These are phyloP conservation scores for Cardamine resedifolia DNA, from an alignment of 345 rosid genomes.

Conservation along the genomic window DNA sequence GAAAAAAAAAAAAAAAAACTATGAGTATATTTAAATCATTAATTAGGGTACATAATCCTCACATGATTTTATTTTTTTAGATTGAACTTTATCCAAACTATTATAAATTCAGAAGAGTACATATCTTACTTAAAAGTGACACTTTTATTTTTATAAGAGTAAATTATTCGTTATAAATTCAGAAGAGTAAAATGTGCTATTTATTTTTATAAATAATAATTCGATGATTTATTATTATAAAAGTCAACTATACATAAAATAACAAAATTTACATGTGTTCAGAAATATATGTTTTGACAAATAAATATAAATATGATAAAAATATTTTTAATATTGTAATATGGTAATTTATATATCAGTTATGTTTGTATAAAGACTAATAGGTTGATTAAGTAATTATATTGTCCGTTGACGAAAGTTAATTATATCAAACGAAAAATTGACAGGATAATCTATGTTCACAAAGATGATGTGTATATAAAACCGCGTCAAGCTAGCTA, in stretches of 20 bases:
- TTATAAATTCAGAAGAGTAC: too few relatives aligned
- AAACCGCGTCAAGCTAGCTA: background rate
- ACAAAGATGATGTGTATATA: slow-evolving; percentile 13
- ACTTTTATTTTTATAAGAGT: too few relatives aligned
- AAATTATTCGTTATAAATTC: too few relatives aligned
- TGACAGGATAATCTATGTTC: background rate
- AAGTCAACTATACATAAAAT: background rate
- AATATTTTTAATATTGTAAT: background rate
- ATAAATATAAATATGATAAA: background rate
- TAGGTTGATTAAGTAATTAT: background rate
- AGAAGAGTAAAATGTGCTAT: too few relatives aligned
- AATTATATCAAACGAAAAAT: background rate
- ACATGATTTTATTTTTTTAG: too few relatives aligned
- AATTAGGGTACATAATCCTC: too few relatives aligned
- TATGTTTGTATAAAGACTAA: background rate
- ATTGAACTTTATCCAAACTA: too few relatives aligned
- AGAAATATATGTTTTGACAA: background rate
- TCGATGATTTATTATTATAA: background rate
- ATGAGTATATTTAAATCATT: too few relatives aligned
- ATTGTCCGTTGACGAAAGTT: background rate
- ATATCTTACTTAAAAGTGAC: too few relatives aligned
- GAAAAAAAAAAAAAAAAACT: too few relatives aligned
- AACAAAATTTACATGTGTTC: background rate
- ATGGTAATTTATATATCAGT: background rate
- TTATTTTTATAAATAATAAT: background rate